Base-by-base conservation (phyloP, 805 yeast species). In the Hanseniaspora singularis region DNA sequence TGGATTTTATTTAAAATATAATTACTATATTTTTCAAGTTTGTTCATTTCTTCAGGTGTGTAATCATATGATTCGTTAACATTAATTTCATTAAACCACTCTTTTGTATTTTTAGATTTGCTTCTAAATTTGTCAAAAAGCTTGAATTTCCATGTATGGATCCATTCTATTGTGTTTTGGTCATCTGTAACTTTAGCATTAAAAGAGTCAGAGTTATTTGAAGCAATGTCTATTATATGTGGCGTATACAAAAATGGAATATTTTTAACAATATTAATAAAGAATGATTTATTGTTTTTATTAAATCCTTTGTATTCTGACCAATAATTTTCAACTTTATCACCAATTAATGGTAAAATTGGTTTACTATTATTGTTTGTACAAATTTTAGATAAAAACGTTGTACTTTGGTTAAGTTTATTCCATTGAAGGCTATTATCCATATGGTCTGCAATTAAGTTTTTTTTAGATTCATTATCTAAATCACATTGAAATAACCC, bases 241-340 rank as follows among this genome's bases (percentile, higher is more conserved):
- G 81, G 73, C 0, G 87, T 72, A 27, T 70, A 67, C 31, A 79
- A 53, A 51, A 73, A 76, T 0, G 88, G 88, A 8, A 79, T 68
- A 38, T 72, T 64, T 55, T 75, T 69, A 41, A 67, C 58, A 54
- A 20, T 57, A 62, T 49, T 52, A 53, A 46, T 54, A 51, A 43
- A 55, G 47, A 31, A 50, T 44, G 15, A 51, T 51, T 50, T 14
- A 46, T 51, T 33, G 40, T 31, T 14, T 40, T 30, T 46, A 6
- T 56, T 45, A 5, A 62, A 55, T 2, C 51, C 53, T 3, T 57
- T 55, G 15, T 57, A 53, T 24, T 68, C 65, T 38, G 72, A 55
- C 76, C 77, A 73, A 46, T 70, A 70, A 3, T 58, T 61, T 0
- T 70, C 61, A 28, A 71, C 64, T 45, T 71, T 70, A 49, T 78